These are phyloP conservation scores for Terfezia claveryi DNA, from an alignment of 495 filamentous ascomycete species.

Conservation along the genomic window DNA sequence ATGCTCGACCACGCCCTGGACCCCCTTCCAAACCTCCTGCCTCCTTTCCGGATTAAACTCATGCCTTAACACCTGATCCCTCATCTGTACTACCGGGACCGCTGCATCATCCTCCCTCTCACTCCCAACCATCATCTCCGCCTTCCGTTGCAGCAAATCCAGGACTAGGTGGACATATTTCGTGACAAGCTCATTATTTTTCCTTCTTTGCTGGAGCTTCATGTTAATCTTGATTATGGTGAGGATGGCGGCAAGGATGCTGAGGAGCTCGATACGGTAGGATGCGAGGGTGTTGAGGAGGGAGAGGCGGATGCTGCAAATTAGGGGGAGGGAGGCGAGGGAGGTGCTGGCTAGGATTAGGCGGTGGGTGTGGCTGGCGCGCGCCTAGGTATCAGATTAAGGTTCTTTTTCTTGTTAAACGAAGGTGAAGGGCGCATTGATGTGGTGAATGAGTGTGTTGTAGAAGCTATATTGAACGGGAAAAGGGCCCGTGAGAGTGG, in stretches of 20 bases:
- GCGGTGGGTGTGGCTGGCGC: constrained; percentile 41
- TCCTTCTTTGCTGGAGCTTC: neutral
- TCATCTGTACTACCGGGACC: constrained; percentile 65
- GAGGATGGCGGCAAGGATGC: constrained; percentile 35
- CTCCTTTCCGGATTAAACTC: constrained; percentile 54
- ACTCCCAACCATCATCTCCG: constrained; percentile 41
- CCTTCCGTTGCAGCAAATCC: constrained; percentile 60
- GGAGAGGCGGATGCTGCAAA: constrained; percentile 72
- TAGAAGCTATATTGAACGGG: too few relatives aligned
- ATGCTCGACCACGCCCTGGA: constrained; percentile 63
- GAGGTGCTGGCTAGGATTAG: constrained; percentile 35
- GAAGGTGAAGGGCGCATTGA: neutral
- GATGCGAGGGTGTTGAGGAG: constrained; percentile 76
- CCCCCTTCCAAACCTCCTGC: constrained; percentile 58
- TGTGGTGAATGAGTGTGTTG: too few relatives aligned
- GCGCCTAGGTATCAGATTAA: constrained; percentile 30
- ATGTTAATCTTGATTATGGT: constrained; percentile 20
- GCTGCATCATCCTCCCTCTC: constrained; percentile 39
- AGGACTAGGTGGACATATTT: constrained; percentile 59
- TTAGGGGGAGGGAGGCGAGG: constrained; percentile 69
- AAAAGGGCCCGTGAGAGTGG: neutral
- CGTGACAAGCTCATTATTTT: constrained; percentile 30
- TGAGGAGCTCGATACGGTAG: constrained; percentile 69
- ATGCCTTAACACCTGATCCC: constrained; percentile 72
- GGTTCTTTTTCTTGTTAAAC: constrained; percentile 4